Evolutionary conservation across 2,329 filamentous ascomycete genomes (phyloP).

Genomic region (Lasiodiplodia theobromae): DNA sequence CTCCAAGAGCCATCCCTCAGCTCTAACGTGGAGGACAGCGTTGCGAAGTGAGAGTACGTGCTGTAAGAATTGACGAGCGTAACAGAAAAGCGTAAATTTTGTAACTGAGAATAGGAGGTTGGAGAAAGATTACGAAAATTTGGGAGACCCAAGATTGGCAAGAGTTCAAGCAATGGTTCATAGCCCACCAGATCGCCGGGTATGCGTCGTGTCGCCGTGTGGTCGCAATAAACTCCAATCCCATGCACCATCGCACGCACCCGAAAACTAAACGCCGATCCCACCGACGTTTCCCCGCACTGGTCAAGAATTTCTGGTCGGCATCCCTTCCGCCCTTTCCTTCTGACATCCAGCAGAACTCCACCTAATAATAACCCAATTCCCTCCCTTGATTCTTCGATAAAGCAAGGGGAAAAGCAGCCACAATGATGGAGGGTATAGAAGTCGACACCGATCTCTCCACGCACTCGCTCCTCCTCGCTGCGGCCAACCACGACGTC

Average conservation of each 20-base stretch:
- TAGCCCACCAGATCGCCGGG: background rate
- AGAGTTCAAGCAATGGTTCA: too few relatives aligned
- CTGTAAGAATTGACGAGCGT: too few relatives aligned
- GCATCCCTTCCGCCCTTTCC: background rate
- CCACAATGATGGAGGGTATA: constrained; percentile 31
- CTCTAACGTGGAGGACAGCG: too few relatives aligned
- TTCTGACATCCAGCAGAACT: background rate
- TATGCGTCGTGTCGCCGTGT: background rate
- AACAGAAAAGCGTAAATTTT: too few relatives aligned
- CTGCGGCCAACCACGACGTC: constrained; percentile 72
- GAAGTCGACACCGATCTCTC: constrained; percentile 52
- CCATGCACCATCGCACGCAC: background rate
- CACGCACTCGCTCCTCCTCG: constrained; percentile 69
- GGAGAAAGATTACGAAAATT: too few relatives aligned
- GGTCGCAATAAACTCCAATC: background rate
- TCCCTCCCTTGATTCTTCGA: background rate
- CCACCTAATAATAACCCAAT: background rate
- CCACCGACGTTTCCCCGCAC: constrained; percentile 25
- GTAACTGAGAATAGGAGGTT: too few relatives aligned
- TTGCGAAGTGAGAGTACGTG: too few relatives aligned
- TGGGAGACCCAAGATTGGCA: too few relatives aligned
- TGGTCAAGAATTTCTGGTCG: constrained; percentile 14
- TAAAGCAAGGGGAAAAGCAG: background rate
- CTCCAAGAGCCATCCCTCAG: too few relatives aligned
- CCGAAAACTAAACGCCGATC: constrained; percentile 8